These are phyloP conservation scores for Omphalotus olearius DNA, from an alignment of 1,284 basidiomycete species.

Conservation along the genomic window DNA sequence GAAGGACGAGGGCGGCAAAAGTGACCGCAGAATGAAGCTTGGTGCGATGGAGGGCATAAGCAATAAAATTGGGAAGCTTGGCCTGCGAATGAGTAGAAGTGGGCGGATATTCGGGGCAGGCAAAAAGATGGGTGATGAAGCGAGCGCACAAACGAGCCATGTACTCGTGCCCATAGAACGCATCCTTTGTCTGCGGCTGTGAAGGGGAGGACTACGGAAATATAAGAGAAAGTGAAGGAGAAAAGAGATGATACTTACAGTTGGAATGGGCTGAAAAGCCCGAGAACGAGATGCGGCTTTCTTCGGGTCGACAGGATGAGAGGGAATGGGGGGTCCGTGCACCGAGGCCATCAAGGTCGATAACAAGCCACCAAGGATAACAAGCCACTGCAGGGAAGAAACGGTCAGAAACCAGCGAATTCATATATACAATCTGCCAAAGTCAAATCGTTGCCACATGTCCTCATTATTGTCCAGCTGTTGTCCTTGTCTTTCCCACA, in stretches of 20 bases:
- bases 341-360: conserved; percentile 7
- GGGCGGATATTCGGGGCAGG: conserved; percentile 64
- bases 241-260: conserved; percentile 5
- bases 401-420: conserved; percentile 2
- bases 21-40: conserved; percentile 81
- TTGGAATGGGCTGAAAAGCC: conserved; percentile 10
- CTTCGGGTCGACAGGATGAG: conserved; percentile 9
- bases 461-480: neutral
- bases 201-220: conserved; percentile 5
- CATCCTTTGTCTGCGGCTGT: conserved; percentile 40
- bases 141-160: conserved; percentile 60
- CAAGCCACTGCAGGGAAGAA: conserved; percentile 2
- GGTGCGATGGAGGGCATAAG: conserved; percentile 87
- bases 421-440: conserved; percentile 2
- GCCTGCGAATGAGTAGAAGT: conserved; percentile 49
- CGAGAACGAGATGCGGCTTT: conserved; percentile 6
- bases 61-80: conserved; percentile 78
- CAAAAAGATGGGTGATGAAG: conserved; percentile 79
- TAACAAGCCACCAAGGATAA: conserved; percentile 2
- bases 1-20: conserved; percentile 79
- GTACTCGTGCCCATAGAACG: conserved; percentile 79
- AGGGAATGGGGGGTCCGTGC: conserved; percentile 1
- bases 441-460: too few relatives aligned
- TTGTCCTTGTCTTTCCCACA: conserved; percentile 5
- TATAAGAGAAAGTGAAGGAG: neutral